Conservation (phyloP, 1,139 yeast genomes). For the Magnusiomyces fungicola region DNA sequence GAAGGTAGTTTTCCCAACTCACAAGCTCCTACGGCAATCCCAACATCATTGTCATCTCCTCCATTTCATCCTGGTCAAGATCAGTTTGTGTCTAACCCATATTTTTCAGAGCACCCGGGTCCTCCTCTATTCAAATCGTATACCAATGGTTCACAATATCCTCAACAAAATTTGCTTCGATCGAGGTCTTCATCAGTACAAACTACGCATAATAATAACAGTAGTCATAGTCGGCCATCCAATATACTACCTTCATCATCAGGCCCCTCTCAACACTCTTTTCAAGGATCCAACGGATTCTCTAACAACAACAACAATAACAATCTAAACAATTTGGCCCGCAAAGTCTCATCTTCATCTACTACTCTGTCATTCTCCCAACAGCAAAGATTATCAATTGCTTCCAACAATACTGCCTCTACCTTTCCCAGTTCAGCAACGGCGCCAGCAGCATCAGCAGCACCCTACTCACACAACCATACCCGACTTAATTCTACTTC, state of each 20-base stretch:
- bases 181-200: background rate
- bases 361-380: constrained; percentile 1
- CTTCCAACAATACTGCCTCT: background rate
- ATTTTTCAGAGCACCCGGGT: too few relatives aligned
- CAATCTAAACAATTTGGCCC: background rate
- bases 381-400: constrained; percentile 2
- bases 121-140: too few relatives aligned
- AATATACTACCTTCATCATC: background rate
- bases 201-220: background rate
- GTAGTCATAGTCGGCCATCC: too few relatives aligned
- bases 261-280: background rate
- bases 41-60: too few relatives aligned
- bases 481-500: constrained; percentile 10
- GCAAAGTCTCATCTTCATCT: constrained; percentile 5
- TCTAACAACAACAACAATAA: background rate
- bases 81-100: too few relatives aligned
- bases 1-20: too few relatives aligned
- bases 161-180: background rate
- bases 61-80: too few relatives aligned
- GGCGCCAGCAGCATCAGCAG: background rate
- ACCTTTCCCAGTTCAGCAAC: background rate
- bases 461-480: background rate
- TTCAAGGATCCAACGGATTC: background rate
- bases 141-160: too few relatives aligned
- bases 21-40: too few relatives aligned